Evolutionary conservation across 768 basidiomycete species (phyloP), one percentile per base, ranked within the genome.

Genomic region (Suillus sp.): DNA sequence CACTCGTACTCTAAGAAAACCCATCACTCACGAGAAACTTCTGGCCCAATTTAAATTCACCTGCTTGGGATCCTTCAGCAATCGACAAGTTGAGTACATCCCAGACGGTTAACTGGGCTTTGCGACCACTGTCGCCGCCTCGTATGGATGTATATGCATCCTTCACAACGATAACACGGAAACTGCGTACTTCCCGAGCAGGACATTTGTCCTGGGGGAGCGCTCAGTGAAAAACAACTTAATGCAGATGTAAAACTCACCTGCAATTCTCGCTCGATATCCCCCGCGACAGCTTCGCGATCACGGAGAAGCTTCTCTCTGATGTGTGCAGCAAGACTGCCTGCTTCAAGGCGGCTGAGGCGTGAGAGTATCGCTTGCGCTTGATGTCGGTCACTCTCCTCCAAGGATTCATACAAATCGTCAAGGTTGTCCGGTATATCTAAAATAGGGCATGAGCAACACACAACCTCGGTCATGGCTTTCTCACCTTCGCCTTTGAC

Each of bases 101-200:
- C 93, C 93, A 95, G 4, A 96, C 83, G 0, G 90, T 95, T 60
- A 98, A 67, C 71, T 92, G 91, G 0, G 88, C 95, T 1, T 77
- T 80, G 57, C 92, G 83, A 64, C 83, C 78, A 9, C 84, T 78
- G 0, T 82, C 80, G 59, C 82, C 78, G 64, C 82, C 80, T 0
- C 70, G 67, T 32, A 86, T 88, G 18, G 25, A 1, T 20, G 38
- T 10, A 40, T 80, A 79, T 20, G 85, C 83, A 70, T 92, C 95
- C 66, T 84, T 78, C 18, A 89, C 81, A 16, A 87, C 78, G 18
- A 95, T 70, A 6, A 96, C 85, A 48, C 93, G 81, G 76, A 96
- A 95, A 59, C 81, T 86, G 47, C 88, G 85, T 14, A 94, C 87
- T 27, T 91, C 77, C 7, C 95, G 86, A 3, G 86, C 81, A 4